A percentile compares a stretch with the other conserved stretches of the same genome.
Conservation (phyloP, 2,329 filamentous ascomycete genomes). For the Tolypocladium ovalisporum region DNA sequence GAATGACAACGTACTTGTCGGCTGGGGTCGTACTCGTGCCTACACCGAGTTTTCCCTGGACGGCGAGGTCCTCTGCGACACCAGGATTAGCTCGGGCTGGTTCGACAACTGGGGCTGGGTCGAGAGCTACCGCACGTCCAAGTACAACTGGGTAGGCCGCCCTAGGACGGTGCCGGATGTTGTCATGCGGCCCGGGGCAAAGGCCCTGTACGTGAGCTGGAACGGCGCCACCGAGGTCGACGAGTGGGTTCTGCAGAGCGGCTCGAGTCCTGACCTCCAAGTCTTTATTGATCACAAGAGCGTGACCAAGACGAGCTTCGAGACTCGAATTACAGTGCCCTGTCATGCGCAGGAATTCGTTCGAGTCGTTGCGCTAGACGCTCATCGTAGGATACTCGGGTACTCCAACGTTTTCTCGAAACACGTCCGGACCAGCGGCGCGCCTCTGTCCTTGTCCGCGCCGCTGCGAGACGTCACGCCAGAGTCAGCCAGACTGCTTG, state of each 20-base stretch:
- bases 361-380: conserved; percentile 10
- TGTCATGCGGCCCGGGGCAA: conserved; percentile 10
- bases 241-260: conserved; percentile 26
- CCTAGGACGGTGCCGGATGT: conserved; percentile 20
- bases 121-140: conserved; percentile 44
- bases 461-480: not conserved
- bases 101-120: conserved; percentile 23
- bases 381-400: not conserved
- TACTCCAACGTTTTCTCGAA: not conserved
- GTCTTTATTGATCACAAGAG: conserved; percentile 7
- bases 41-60: conserved; percentile 34
- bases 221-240: conserved; percentile 38
- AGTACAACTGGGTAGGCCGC: conserved; percentile 39
- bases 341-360: conserved; percentile 7
- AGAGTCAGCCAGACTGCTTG: not conserved
- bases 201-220: conserved; percentile 37
- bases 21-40: conserved; percentile 42
- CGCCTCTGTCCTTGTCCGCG: not conserved
- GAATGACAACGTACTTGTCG: conserved; percentile 41
- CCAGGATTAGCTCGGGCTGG: conserved; percentile 29
- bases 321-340: conserved; percentile 10
- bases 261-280: not conserved
- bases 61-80: conserved; percentile 42
- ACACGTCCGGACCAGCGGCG: not conserved
- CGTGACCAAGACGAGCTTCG: conserved; percentile 9